Base-by-base conservation (phyloP, 2,329 filamentous ascomycete species). In the Monosporascus sp. region DNA sequence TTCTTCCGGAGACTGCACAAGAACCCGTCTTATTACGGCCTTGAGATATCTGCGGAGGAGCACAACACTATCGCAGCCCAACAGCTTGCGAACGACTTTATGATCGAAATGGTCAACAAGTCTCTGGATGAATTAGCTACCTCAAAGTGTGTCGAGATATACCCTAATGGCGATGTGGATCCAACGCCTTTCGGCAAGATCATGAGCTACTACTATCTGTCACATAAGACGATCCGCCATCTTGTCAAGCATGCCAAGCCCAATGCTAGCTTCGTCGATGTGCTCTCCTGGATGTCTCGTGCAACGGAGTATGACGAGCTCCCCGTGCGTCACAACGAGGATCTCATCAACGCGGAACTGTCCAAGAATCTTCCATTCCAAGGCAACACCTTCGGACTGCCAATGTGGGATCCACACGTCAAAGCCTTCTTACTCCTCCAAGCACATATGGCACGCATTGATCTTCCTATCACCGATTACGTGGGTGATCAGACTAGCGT, bases 141-240 rank as follows among this genome's bases (percentile, higher is more conserved):
- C 57, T 97, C 92, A 2, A 87, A 86, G 51, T 99, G 94, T 73
- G 84, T 96, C 17, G 80, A 86, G 19, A 79, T 95, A 3, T 88
- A 90, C 64, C 86, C 87, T 45, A 96, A 94, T 59, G 93, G 93
- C 44, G 88, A 96, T 61, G 86, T 99, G 27, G 89, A 96, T 62
- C 78, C 93, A 1, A 97, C 94, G 0, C 87, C 93, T 0, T 80
- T 97, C 7, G 94, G 94, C 64, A 97, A 96, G 75, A 97, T 99
- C 66, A 97, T 97, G 91, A 96, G 89, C 70, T 99, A 97, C 78
- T 99, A 99, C 78, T 99, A 99, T 68, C 85, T 94, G 48, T 95
- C 92, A 0, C 94, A 99, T 74, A 89, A 89, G 72, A 99, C 94
- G 0, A 91, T 99, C 63, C 89, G 94, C 1, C 86, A 91, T 63